Percentiles rank a stretch among this genome's conserved stretches.
These are phyloP conservation scores for Magnaporthales sp. DNA, from an alignment of 2,329 filamentous ascomycete species.

Conservation along the genomic window DNA sequence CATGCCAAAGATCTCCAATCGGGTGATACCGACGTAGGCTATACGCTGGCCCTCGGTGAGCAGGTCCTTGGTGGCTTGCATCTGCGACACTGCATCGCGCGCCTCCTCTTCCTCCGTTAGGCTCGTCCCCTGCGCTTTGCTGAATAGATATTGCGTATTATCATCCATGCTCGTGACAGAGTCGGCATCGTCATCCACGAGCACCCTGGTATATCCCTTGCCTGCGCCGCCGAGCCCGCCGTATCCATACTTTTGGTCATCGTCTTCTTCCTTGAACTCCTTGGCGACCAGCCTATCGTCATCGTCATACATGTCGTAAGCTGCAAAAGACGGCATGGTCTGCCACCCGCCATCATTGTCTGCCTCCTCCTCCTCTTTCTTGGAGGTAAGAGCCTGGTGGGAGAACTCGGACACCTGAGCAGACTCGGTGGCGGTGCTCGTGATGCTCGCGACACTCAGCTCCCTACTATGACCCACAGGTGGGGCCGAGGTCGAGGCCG, in stretches of 20 bases:
- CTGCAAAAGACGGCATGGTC: conserved; percentile 86
- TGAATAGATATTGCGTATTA: conserved; percentile 93
- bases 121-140: conserved; percentile 46
- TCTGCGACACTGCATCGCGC: conserved; percentile 77
- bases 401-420: conserved; percentile 73
- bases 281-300: conserved; percentile 79
- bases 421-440: conserved; percentile 21
- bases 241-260: conserved; percentile 61
- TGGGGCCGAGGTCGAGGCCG: neutral
- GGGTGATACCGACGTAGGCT: conserved; percentile 86
- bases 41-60: conserved; percentile 93
- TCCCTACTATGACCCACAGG: conserved; percentile 18
- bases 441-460: conserved; percentile 26
- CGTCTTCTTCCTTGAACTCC: conserved; percentile 64
- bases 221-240: conserved; percentile 77
- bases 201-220: conserved; percentile 91
- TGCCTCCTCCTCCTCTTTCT: conserved; percentile 43
- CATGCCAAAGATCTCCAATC: conserved; percentile 74
- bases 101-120: conserved; percentile 64
- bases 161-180: conserved; percentile 96
- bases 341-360: conserved; percentile 75
- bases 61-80: conserved; percentile 92
- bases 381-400: conserved; percentile 66
- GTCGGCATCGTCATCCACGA: conserved; percentile 88
- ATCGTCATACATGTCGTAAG: conserved; percentile 93